Evolutionary conservation across 2,329 filamentous ascomycete genomes (phyloP).

Genomic region (Fusarium albosuccineum): DNA sequence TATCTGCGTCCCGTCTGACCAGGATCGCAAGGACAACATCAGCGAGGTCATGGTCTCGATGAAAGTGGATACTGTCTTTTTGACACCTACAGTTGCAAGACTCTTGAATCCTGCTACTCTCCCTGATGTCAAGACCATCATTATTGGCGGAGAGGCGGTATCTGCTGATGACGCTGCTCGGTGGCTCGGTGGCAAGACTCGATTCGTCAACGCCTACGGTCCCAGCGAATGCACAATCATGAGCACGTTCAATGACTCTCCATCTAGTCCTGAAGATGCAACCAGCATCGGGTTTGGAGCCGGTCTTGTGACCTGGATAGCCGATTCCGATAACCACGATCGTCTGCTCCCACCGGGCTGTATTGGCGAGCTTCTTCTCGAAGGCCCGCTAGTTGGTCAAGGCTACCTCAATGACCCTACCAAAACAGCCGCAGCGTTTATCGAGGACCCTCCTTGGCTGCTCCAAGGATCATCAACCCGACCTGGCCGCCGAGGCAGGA

Average conservation of each 20-base stretch:
- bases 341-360: constrained; percentile 42
- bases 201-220: constrained; percentile 20
- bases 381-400: constrained; percentile 60
- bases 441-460: constrained; percentile 55
- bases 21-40: constrained; percentile 17
- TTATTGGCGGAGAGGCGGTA: constrained; percentile 23
- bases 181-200: constrained; percentile 8
- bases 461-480: background rate
- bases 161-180: background rate
- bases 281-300: constrained; percentile 13
- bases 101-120: constrained; percentile 11
- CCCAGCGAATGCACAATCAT: constrained; percentile 18
- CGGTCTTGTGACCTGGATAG: constrained; percentile 38
- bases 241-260: constrained; percentile 8
- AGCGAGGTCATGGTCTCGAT: constrained; percentile 1
- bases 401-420: constrained; percentile 60
- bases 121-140: constrained; percentile 14
- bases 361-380: constrained; percentile 60
- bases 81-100: constrained; percentile 24
- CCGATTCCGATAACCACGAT: constrained; percentile 39
- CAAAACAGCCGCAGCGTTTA: constrained; percentile 48
- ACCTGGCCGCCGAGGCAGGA: constrained; percentile 18
- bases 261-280: background rate
- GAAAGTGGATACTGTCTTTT: background rate
- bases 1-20: constrained; percentile 22